A percentile compares a stretch with the other conserved stretches of the same genome.
Conservation (phyloP, 1,284 basidiomycete species). For the Wallemia ichthyophaga region DNA sequence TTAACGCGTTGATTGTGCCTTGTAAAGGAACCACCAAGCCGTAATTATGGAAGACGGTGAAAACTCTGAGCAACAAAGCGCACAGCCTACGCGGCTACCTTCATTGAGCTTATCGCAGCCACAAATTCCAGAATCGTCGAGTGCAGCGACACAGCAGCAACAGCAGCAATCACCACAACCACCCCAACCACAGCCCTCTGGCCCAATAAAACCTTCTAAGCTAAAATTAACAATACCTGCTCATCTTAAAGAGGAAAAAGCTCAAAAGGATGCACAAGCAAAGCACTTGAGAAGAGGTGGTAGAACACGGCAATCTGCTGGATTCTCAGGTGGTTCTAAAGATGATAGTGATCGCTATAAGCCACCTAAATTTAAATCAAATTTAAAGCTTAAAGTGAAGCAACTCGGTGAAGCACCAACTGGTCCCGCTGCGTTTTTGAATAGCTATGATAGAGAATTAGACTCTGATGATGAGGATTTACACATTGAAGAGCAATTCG, state of each 20-base stretch:
- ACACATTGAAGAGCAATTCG: slow-evolving; percentile 90
- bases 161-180: background rate
- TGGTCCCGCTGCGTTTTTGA: slow-evolving; percentile 32
- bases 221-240: background rate
- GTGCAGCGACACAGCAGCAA: too few relatives aligned
- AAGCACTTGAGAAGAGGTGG: background rate
- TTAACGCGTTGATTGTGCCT: background rate
- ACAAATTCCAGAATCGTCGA: background rate
- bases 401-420: background rate
- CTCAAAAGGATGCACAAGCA: background rate
- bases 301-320: background rate
- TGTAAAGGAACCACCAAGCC: background rate
- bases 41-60: background rate
- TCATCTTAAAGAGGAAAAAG: background rate
- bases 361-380: background rate
- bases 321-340: background rate
- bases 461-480: slow-evolving; percentile 79
- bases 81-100: background rate
- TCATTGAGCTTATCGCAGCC: background rate
- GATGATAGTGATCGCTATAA: background rate
- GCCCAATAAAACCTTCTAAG: background rate
- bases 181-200: background rate
- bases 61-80: too few relatives aligned
- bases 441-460: slow-evolving; percentile 66
- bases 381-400: background rate